Conservation (phyloP, 2,329 filamentous ascomycete species). For the Fusarium sp. region DNA sequence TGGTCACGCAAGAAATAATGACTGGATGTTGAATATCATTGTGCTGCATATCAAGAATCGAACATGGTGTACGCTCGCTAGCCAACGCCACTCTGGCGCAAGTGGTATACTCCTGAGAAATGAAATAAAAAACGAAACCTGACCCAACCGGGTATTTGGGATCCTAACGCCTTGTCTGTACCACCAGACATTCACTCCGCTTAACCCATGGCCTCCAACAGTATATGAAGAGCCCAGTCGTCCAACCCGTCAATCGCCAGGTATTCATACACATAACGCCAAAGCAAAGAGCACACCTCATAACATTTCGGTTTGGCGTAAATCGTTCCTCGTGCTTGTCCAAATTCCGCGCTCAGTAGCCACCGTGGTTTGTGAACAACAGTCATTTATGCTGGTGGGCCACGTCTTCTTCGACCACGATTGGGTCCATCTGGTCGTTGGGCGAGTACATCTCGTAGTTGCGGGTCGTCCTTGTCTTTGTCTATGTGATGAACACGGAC, state of each 20-base stretch:
- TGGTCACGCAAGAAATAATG: neutral
- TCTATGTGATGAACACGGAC: conserved; percentile 93
- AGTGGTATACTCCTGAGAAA: conserved; percentile 14
- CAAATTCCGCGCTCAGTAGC: neutral
- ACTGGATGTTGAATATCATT: neutral
- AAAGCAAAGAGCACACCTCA: conserved; percentile 4
- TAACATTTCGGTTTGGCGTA: conserved; percentile 9
- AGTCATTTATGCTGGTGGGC: conserved; percentile 50
- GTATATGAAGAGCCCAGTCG: conserved; percentile 1
- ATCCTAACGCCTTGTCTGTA: conserved; percentile 39
- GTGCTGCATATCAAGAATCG: conserved; percentile 7
- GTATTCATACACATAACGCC: conserved; percentile 35
- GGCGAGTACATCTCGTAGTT: conserved; percentile 83
- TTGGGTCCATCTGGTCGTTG: conserved; percentile 87
- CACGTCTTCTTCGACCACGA: conserved; percentile 80
- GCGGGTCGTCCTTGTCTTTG: conserved; percentile 87
- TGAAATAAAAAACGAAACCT: conserved; percentile 20
- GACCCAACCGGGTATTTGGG: conserved; percentile 43
- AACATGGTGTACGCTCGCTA: conserved; percentile 23
- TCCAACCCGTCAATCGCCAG: conserved; percentile 13
- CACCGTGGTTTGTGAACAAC: neutral
- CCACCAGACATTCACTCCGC: conserved; percentile 10
- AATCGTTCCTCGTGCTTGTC: conserved; percentile 13
- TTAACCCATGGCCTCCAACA: neutral
- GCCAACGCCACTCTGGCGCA: conserved; percentile 24